phyloP scores from a whole-genome alignment of 2,329 filamentous ascomycete species.

The Aureobasidium sp. region DNA sequence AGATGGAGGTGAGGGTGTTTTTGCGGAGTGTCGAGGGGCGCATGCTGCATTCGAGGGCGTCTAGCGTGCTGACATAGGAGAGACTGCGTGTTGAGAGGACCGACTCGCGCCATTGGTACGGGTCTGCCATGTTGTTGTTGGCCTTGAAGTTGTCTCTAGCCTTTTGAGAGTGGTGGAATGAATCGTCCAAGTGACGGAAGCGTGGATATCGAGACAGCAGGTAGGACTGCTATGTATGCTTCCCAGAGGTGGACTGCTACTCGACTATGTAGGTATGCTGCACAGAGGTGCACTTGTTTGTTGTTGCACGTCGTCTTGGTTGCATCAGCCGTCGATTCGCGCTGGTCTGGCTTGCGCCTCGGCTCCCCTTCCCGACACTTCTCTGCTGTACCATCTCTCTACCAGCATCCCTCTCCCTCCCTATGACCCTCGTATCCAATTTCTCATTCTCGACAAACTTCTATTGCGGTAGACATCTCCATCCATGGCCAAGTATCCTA shows the following conservation, averaged over 20 bases:
- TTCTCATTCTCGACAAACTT: neutral
- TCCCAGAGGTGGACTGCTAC: too few relatives aligned
- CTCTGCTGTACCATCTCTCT: too few relatives aligned
- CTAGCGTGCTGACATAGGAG: slow-evolving; percentile 24
- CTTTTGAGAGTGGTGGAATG: neutral
- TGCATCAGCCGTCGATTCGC: too few relatives aligned
- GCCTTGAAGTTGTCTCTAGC: neutral
- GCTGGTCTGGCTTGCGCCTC: neutral
- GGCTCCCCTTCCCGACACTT: neutral
- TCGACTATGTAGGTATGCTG: neutral
- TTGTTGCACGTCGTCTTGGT: too few relatives aligned
- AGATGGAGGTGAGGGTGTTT: slow-evolving; percentile 18
- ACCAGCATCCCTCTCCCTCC: too few relatives aligned
- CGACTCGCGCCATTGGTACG: slow-evolving; percentile 21
- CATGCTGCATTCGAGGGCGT: slow-evolving; percentile 6
- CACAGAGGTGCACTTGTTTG: too few relatives aligned
- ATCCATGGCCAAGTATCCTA: neutral
- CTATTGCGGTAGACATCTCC: neutral
- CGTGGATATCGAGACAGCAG: too few relatives aligned
- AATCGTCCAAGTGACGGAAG: neutral
- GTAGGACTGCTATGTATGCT: neutral
- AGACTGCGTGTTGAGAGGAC: slow-evolving; percentile 28
- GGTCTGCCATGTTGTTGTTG: slow-evolving; percentile 3
- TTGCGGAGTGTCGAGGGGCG: slow-evolving; percentile 15
- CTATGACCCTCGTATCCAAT: neutral